Conservation (phyloP, 2,329 filamentous ascomycete genomes). For the Domatiomyces globalis region DNA sequence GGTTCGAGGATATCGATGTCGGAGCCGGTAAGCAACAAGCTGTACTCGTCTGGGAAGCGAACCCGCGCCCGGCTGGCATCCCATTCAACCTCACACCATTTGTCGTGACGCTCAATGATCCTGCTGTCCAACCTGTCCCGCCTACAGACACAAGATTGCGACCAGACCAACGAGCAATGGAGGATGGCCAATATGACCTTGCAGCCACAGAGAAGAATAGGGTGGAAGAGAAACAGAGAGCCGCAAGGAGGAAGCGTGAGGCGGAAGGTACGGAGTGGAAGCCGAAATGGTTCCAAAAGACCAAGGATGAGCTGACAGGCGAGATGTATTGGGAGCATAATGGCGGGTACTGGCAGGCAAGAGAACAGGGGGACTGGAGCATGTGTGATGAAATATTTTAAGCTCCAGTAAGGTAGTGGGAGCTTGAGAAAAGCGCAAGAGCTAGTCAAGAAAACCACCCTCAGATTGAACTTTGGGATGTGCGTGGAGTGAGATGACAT, state of each 20-base stretch:
- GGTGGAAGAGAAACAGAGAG: slow-evolving; percentile 80
- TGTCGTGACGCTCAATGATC: slow-evolving; percentile 69
- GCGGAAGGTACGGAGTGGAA: slow-evolving; percentile 63
- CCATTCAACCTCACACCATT: slow-evolving; percentile 98
- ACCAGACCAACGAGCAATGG: slow-evolving; percentile 94
- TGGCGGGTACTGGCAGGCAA: slow-evolving; percentile 70
- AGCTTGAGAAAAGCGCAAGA: neutral
- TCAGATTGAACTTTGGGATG: too few species aligned
- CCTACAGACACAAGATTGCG: slow-evolving; percentile 88
- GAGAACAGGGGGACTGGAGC: slow-evolving; percentile 51
- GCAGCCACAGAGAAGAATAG: slow-evolving; percentile 89
- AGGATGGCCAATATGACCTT: slow-evolving; percentile 91
- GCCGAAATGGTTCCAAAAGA: slow-evolving; percentile 73
- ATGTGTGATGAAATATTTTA: slow-evolving; percentile 62
- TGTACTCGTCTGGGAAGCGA: slow-evolving; percentile 85
- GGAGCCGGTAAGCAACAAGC: slow-evolving; percentile 51
- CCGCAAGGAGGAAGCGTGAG: slow-evolving; percentile 59
- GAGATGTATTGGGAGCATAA: slow-evolving; percentile 85
- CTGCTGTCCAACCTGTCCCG: slow-evolving; percentile 62
- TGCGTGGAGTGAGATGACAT: too few species aligned
- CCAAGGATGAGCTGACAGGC: slow-evolving; percentile 61
- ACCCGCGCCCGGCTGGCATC: slow-evolving; percentile 64
- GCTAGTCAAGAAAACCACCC: neutral
- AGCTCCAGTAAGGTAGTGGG: neutral
- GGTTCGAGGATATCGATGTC: slow-evolving; percentile 62